phyloP scores from a whole-genome alignment of 2,329 filamentous ascomycete genomes.

The Fusarium chlamydosporum region DNA sequence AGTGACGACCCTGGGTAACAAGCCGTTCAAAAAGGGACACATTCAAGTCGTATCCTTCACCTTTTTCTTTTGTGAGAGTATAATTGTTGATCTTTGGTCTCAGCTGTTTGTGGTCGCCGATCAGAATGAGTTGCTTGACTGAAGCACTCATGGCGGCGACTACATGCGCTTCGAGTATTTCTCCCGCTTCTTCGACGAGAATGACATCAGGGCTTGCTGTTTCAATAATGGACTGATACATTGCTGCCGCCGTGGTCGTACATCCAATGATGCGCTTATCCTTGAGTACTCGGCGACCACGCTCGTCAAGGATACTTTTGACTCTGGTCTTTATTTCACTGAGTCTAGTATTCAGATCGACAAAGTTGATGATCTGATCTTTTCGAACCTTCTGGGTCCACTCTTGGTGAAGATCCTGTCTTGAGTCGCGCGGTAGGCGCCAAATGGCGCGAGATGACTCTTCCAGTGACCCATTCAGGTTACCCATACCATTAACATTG shows the following conservation, averaged over 20 bases:
- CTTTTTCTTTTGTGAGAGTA: conserved; percentile 71
- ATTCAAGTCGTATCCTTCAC: conserved; percentile 76
- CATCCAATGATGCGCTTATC: conserved; percentile 74
- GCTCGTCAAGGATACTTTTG: conserved; percentile 61
- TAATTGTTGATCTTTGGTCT: conserved; percentile 77
- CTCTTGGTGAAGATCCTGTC: conserved; percentile 54
- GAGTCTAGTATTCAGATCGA: conserved; percentile 57
- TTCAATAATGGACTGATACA: conserved; percentile 67
- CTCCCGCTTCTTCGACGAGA: conserved; percentile 79
- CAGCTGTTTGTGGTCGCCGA: conserved; percentile 81
- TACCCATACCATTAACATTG: neutral
- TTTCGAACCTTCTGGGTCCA: conserved; percentile 64
- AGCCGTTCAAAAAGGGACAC: conserved; percentile 78
- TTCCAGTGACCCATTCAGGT: conserved; percentile 37
- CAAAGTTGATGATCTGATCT: conserved; percentile 65
- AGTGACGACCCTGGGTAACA: conserved; percentile 67
- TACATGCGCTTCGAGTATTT: conserved; percentile 76
- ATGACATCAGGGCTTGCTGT: conserved; percentile 70
- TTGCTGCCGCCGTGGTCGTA: conserved; percentile 79
- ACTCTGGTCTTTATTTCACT: conserved; percentile 60
- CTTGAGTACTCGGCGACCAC: conserved; percentile 61
- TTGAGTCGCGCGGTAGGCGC: conserved; percentile 59
- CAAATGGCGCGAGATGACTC: conserved; percentile 62
- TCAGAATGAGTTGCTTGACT: conserved; percentile 75
- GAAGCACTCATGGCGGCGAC: conserved; percentile 69